Evolutionary conservation across 768 basidiomycete species (phyloP), one percentile per base, ranked within the genome.

Genomic region (Phanerodontia chrysosporium): DNA sequence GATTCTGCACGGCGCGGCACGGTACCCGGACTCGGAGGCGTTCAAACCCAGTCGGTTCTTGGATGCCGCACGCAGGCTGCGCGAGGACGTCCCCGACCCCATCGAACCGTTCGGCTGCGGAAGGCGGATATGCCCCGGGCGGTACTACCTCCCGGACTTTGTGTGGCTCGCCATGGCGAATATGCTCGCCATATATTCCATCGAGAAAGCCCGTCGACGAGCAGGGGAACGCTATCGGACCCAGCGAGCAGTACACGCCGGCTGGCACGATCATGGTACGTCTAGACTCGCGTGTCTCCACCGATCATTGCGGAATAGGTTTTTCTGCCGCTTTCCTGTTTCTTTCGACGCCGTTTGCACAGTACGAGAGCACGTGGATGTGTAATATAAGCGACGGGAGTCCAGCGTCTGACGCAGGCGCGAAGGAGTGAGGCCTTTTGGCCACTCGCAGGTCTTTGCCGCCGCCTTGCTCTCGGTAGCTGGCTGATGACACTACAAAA

Each of bases 121-220:
- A 30, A 27, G 65, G 39, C 9, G 53, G 24, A 59, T 63, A 21
- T 66, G 67, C 45, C 67, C 67, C 22, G 67, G 67, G 12, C 52
- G 57, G 35, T 49, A 61, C 24, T 45, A 66, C 21, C 65, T 56
- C 9, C 61, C 64, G 44, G 57, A 44, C 35, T 32, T 51, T 0
- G 21, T 67, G 16, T 67, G 64, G 48, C 42, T 65, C 18, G 28
- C 51, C 6, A 30, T 55, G 22, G 62, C 62, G 18, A 59, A 35
- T 10, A 57, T 62, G 8, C 49, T 62, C 10, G 21, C 28, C 6
- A 46, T 55, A 14, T 60, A 60, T 29, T 32, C 45, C 32, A 63
- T 63, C 42, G 8, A 22, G 58, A 52, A n/a, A 59, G 44, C 35
- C 58, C 7, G 24, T 25, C 16, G 58, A 54, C 28, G 44, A 32